Evolutionary conservation across 164 flowering plant genomes (phyloP).

Genomic region (Akebia trifoliata): DNA sequence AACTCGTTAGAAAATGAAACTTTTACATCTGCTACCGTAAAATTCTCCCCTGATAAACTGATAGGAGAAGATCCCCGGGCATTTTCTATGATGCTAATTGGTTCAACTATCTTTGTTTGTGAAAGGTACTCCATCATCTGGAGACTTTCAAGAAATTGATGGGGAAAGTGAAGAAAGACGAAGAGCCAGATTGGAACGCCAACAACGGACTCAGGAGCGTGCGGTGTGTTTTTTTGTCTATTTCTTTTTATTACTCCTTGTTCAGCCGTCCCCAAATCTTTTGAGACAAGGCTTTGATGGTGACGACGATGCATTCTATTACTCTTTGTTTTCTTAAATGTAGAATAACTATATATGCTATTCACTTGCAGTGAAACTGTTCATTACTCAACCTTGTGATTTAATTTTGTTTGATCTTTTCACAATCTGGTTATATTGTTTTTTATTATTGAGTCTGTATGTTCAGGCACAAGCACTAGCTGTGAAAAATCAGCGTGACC

Average conservation of each 20-base stretch:
- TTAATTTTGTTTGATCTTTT: background rate
- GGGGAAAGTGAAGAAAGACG: slow-evolving; percentile 85
- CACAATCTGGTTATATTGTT: background rate
- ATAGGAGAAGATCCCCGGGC: too few species aligned
- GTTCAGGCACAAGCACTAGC: slow-evolving; percentile 76
- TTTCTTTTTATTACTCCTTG: too few species aligned
- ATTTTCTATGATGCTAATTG: slow-evolving; percentile 8
- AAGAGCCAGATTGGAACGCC: slow-evolving; percentile 57
- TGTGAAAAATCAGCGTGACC: slow-evolving; percentile 81
- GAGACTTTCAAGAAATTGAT: slow-evolving; percentile 62
- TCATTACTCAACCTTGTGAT: background rate
- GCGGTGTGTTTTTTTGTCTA: slow-evolving; percentile 37
- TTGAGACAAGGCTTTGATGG: too few species aligned
- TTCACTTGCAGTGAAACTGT: background rate
- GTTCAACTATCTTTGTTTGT: slow-evolving; percentile 11
- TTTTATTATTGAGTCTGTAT: slow-evolving; percentile 7
- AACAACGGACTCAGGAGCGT: slow-evolving; percentile 55
- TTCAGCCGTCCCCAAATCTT: too few species aligned
- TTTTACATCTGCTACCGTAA: background rate
- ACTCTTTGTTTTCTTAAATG: background rate
- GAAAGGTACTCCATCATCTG: slow-evolving; percentile 39
- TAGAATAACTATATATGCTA: background rate
- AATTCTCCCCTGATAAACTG: too few species aligned
- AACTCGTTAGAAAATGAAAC: background rate
- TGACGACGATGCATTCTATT: too few species aligned